Evolutionary conservation across 768 basidiomycete species (phyloP), one percentile per base, ranked within the genome.

Genomic region (Lentinula boryana): DNA sequence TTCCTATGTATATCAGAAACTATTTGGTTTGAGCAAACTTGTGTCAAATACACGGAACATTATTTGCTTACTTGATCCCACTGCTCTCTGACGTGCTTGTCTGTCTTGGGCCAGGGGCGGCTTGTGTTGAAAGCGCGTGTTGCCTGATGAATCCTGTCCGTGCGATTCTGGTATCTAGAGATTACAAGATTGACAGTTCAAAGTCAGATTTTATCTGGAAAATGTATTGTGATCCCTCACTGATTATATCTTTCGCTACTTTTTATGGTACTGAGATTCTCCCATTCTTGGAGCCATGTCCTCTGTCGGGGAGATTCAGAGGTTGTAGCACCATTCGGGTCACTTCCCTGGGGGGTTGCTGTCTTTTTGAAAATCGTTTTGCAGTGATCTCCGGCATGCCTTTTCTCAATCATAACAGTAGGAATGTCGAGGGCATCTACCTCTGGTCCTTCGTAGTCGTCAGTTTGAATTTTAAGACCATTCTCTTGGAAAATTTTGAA

Each of bases 231-330:
- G 40, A 18, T 7, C 15, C 75, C 85, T 65, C 63, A 89, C 88
- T 74, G 69, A 67, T 88, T 76, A 60, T 80, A 81, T 38, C 71
- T 74, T 44, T 71, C 72, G 32, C 67, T 72, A 41, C 74, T 70
- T 61, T 83, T 75, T 35, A 78, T 70, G 52, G 76, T 70, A 68
- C 91, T 88, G 3, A 73, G 75, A 44, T 86, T 82, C 54, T 80
- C 81, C 90, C 90, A 92, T n/a, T 82, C 74, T 62, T 89, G 83
- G 74, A 80, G 88, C 89, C 89, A 92, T 44, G 75, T 74, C 62
- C 68, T 74, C 33, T 41, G 27, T 23, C 13, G 15, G 16, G 16
- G 33, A 23, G 27, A 41, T 5, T 27, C 23, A 6, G 5, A 48
- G 21, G 16, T 23, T 15, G 13, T 13, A 15, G 36, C 15, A 7